Conservation (phyloP, 1,139 yeast species). For the Lizanozyma gosingica region DNA sequence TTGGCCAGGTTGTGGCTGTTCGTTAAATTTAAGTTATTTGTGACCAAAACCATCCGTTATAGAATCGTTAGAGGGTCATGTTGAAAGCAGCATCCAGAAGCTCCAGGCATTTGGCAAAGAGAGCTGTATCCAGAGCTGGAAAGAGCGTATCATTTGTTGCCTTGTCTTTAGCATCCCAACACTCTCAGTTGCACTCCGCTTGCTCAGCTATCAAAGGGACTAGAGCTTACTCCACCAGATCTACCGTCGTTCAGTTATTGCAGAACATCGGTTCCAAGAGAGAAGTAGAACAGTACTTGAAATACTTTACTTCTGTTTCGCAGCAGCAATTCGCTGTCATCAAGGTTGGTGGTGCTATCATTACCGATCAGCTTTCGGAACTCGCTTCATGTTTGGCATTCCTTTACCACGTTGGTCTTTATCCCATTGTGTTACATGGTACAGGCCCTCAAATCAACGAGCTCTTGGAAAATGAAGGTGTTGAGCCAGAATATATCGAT, state of each 20-base stretch:
- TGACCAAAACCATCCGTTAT: too few species aligned
- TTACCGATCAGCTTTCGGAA: constrained; percentile 87
- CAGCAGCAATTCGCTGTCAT: constrained; percentile 97
- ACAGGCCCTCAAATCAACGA: constrained; percentile 99
- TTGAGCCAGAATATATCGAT: constrained; percentile 91
- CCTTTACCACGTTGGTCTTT: constrained; percentile 92
- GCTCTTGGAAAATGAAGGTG: constrained; percentile 85
- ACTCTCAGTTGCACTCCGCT: constrained; percentile 1
- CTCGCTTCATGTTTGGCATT: constrained; percentile 93
- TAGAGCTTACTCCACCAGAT: constrained; percentile 53
- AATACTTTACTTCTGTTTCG: constrained; percentile 90
- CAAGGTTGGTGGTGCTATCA: constrained; percentile 98
- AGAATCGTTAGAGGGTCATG: too few species aligned
- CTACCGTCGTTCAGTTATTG: constrained; percentile 88
- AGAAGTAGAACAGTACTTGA: constrained; percentile 94
- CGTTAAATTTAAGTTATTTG: too few species aligned
- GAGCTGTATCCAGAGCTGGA: constrained; percentile 2
- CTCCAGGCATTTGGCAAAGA: constrained; percentile 2
- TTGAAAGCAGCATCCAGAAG: background rate
- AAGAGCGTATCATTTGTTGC: background rate
- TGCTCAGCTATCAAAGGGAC: constrained; percentile 1
- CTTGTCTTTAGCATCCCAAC: constrained; percentile 1
- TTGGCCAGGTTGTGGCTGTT: too few species aligned
- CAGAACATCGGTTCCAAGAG: constrained; percentile 95
- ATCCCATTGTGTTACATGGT: constrained; percentile 95